A percentile compares a stretch with the other conserved stretches of the same genome.
Evolutionary conservation across 495 filamentous ascomycete species (phyloP).

Genomic region (Xylaria curta): DNA sequence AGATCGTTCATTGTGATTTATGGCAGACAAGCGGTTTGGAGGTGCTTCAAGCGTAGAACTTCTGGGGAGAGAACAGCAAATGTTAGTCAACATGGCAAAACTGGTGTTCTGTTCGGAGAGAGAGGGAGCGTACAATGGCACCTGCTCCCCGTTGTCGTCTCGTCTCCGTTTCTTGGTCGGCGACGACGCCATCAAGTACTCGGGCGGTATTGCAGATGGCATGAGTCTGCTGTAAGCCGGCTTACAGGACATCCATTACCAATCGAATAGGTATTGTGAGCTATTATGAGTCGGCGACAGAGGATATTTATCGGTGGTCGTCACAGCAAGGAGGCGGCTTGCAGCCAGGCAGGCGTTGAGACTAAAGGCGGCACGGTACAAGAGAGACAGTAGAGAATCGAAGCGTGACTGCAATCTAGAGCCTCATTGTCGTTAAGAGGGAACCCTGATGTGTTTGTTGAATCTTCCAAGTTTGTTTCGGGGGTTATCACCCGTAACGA

Average conservation of each 20-base stretch:
- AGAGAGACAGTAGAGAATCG: background rate
- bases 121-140: conserved; percentile 40
- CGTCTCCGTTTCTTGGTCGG: conserved; percentile 50
- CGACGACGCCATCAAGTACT: conserved; percentile 32
- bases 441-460: background rate
- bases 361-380: background rate
- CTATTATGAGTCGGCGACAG: background rate
- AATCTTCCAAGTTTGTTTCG: background rate
- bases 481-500: background rate
- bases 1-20: conserved; percentile 34
- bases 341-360: background rate
- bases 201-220: conserved; percentile 34
- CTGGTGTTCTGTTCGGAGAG: conserved; percentile 15
- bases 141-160: conserved; percentile 43
- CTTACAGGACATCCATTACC: conserved; percentile 1
- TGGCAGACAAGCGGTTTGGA: conserved; percentile 32
- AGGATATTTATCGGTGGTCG: background rate
- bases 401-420: background rate
- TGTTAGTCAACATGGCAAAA: conserved; percentile 27
- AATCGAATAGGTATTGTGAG: background rate
- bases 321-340: conserved; percentile 1
- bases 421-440: background rate
- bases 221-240: conserved; percentile 29
- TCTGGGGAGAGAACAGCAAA: conserved; percentile 25
- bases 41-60: conserved; percentile 31